phyloP scores from a whole-genome alignment of 495 filamentous ascomycete genomes.

The Tetracladium setigerum region DNA sequence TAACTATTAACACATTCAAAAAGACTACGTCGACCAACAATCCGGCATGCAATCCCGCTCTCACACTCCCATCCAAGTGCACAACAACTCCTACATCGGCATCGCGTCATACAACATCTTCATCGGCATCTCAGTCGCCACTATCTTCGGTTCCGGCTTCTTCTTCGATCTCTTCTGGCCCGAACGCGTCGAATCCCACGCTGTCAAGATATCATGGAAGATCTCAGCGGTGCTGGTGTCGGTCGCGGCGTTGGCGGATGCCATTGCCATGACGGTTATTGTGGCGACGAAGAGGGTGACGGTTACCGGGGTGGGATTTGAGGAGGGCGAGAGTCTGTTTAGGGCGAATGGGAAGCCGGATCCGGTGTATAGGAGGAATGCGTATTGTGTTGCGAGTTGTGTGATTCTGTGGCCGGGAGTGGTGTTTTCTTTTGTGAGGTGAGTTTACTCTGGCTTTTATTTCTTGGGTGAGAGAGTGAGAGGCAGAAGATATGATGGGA shows the following conservation, averaged over 20 bases:
- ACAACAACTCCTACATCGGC: constrained; percentile 43
- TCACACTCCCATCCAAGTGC: constrained; percentile 20
- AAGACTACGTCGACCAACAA: constrained; percentile 43
- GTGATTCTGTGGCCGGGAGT: constrained; percentile 9
- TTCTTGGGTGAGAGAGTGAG: constrained; percentile 24
- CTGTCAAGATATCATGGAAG: constrained; percentile 39
- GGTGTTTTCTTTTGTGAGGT: constrained; percentile 26
- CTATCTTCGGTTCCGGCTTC: constrained; percentile 45
- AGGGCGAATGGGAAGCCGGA: constrained; percentile 24
- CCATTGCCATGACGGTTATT: constrained; percentile 37
- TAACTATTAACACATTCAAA: background rate
- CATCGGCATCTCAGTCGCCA: constrained; percentile 42
- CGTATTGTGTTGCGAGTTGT: constrained; percentile 16
- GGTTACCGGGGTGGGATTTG: constrained; percentile 28
- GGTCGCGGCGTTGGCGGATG: constrained; percentile 32
- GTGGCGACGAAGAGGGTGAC: constrained; percentile 28
- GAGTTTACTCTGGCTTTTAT: constrained; percentile 29
- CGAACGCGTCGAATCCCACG: constrained; percentile 34
- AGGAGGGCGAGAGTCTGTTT: constrained; percentile 18
- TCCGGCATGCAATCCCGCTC: constrained; percentile 27
- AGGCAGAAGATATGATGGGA: too few species aligned
- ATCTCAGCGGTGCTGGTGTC: constrained; percentile 34
- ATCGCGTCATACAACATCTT: constrained; percentile 44
- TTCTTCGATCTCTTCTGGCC: constrained; percentile 51
- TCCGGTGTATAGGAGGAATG: constrained; percentile 18